phyloP scores from a whole-genome alignment of 2,329 filamentous ascomycete genomes.

The Sporothrix brasiliensis region DNA sequence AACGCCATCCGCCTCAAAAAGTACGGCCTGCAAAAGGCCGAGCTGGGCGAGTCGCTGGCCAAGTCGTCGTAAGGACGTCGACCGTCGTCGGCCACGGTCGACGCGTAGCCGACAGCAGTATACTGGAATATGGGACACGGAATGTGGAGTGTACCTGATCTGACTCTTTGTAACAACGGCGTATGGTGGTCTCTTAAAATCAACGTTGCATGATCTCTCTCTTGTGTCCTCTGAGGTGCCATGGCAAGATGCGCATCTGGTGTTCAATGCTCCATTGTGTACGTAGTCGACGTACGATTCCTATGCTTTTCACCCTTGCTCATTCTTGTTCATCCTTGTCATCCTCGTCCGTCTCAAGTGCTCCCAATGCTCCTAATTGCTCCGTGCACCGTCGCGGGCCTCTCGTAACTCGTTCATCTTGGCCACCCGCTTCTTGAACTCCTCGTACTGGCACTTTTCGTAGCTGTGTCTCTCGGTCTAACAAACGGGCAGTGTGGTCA shows the following conservation, averaged over 20 bases:
- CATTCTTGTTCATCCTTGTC: not conserved
- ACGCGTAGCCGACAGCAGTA: too few species aligned
- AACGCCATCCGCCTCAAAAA: slow-evolving; percentile 68
- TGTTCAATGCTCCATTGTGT: not conserved
- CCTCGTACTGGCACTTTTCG: slow-evolving; percentile 98
- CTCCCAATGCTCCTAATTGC: slow-evolving; percentile 62
- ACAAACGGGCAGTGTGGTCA: slow-evolving; percentile 25
- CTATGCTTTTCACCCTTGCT: not conserved
- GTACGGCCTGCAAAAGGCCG: slow-evolving; percentile 50
- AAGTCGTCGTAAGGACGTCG: not conserved
- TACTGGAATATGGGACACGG: not conserved
- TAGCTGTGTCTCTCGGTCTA: slow-evolving; percentile 96
- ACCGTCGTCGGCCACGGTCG: not conserved
- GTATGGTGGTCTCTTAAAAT: slow-evolving; percentile 21
- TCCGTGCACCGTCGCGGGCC: slow-evolving; percentile 79
- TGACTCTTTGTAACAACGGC: slow-evolving; percentile 23
- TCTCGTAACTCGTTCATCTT: slow-evolving; percentile 98
- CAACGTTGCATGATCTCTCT: slow-evolving; percentile 16
- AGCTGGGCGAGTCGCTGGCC: slow-evolving; percentile 43
- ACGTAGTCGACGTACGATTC: not conserved
- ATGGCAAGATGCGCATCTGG: too few species aligned
- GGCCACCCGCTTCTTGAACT: slow-evolving; percentile 97
- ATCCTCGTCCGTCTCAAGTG: not conserved
- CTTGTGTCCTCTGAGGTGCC: not conserved
- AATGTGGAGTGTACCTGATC: not conserved